Conservation (phyloP, 345 rosid species). For the Arabis hirsuta region DNA sequence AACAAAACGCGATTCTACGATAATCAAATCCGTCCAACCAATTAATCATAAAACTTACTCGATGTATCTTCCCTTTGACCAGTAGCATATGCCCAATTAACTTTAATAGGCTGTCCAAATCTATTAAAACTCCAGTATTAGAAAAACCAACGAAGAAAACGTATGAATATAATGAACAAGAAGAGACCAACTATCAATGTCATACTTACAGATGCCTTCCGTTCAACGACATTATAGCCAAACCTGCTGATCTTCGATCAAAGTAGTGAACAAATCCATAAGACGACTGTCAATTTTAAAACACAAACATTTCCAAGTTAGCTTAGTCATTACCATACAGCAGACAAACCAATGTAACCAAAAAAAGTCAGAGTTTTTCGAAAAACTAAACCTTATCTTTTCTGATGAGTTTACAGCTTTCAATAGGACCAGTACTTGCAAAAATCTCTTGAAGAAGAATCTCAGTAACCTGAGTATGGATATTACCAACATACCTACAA, state of each 20-base stretch:
- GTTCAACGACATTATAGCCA: conserved; percentile 76
- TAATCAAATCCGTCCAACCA: background rate
- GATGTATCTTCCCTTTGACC: conserved; percentile 99
- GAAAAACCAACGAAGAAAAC: conserved; percentile 4
- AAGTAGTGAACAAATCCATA: conserved; percentile 93
- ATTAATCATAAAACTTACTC: conserved; percentile 47
- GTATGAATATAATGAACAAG: background rate
- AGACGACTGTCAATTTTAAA: conserved; percentile 69
- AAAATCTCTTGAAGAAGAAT: conserved; percentile 93
- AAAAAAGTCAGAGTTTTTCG: background rate
- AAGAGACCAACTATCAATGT: background rate
- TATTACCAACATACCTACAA: conserved; percentile 91
- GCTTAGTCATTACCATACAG: background rate
- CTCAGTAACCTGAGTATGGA: conserved; percentile 87
- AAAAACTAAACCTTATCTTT: conserved; percentile 76
- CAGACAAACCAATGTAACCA: background rate
- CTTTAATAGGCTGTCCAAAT: conserved; percentile 96
- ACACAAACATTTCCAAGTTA: background rate
- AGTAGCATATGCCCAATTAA: conserved; percentile 96
- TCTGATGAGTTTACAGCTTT: conserved; percentile 87
- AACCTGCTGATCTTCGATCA: conserved; percentile 84
- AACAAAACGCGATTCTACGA: background rate
- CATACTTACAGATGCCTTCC: conserved; percentile 85
- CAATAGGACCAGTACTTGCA: conserved; percentile 81
- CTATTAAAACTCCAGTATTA: conserved; percentile 48